These are phyloP conservation scores for Citrus reticulata DNA, from an alignment of 345 rosid genomes.

Conservation along the genomic window DNA sequence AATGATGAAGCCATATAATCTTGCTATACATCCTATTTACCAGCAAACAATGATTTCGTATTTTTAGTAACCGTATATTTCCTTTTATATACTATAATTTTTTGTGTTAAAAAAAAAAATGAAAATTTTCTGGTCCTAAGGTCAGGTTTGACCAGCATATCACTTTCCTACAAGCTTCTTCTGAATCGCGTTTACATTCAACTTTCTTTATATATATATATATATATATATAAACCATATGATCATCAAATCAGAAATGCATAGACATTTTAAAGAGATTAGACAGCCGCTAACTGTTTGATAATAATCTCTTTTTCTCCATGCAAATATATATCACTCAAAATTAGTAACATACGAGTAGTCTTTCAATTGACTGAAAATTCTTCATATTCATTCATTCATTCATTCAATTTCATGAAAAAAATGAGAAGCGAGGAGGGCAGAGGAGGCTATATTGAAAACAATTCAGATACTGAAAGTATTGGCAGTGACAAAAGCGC, in stretches of 20 bases:
- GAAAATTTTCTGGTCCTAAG: not conserved
- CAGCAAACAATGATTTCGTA: too few relatives aligned
- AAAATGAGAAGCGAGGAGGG: conserved; percentile 37
- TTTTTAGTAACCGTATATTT: too few relatives aligned
- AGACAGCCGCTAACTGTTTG: not conserved
- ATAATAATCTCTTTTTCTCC: not conserved
- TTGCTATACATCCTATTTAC: too few relatives aligned
- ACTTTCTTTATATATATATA: not conserved
- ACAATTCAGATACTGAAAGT: conserved; percentile 69
- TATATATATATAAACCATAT: not conserved
- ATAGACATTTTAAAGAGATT: not conserved
- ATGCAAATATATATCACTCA: not conserved
- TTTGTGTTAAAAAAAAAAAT: not conserved
- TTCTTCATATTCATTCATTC: not conserved
- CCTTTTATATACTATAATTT: not conserved
- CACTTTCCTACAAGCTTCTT: conserved; percentile 3
- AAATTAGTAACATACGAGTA: not conserved
- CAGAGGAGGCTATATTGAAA: conserved; percentile 43
- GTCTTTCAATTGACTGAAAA: not conserved
- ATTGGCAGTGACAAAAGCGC: conserved; percentile 51
- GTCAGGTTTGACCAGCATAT: not conserved
- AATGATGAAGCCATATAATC: too few relatives aligned
- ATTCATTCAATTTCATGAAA: not conserved
- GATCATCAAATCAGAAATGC: not conserved
- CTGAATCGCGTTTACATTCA: not conserved